These are phyloP conservation scores for Trypanosoma vivax DNA, from an alignment of 208 protist genomes.

Conservation along the genomic window DNA sequence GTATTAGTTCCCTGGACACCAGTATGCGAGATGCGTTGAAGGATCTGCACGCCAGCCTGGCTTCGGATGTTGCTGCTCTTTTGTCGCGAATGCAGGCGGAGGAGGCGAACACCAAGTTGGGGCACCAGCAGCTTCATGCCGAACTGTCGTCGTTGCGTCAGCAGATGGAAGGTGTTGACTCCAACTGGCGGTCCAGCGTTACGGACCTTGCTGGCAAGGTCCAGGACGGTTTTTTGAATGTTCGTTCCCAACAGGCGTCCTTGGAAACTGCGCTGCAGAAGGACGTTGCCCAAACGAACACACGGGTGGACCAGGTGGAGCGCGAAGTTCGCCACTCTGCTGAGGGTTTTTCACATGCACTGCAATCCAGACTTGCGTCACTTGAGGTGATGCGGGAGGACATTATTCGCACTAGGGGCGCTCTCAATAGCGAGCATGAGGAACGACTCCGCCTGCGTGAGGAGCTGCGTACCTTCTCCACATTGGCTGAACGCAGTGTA, in stretches of 20 bases:
- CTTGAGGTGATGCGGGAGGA: slow-evolving; percentile 31
- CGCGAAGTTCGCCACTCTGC: slow-evolving; percentile 17
- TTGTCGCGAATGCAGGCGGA: slow-evolving; percentile 54
- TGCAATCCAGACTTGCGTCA: slow-evolving; percentile 6
- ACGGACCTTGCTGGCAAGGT: slow-evolving; percentile 46
- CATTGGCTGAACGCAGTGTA: slow-evolving; percentile 46
- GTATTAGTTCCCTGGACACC: slow-evolving; percentile 30
- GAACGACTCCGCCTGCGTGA: slow-evolving; percentile 40
- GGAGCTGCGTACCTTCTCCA: slow-evolving; percentile 34
- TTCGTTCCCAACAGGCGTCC: slow-evolving; percentile 23
- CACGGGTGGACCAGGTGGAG: slow-evolving; percentile 21
- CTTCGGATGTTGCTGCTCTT: slow-evolving; percentile 48
- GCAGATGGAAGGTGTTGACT: slow-evolving; percentile 63
- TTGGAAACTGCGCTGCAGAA: slow-evolving; percentile 28
- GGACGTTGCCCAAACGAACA: slow-evolving; percentile 23
- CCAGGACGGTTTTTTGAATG: slow-evolving; percentile 19
- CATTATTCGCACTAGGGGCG: slow-evolving; percentile 22
- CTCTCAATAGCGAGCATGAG: slow-evolving; percentile 20
- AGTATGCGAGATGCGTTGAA: slow-evolving; percentile 33
- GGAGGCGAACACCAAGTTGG: slow-evolving; percentile 36
- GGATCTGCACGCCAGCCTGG: slow-evolving; percentile 35
- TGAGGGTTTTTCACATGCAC: slow-evolving; percentile 3
- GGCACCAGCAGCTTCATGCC: slow-evolving; percentile 60
- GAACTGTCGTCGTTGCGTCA: slow-evolving; percentile 67
- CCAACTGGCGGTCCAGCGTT: slow-evolving; percentile 71